Conservation (phyloP, 2,329 filamentous ascomycete genomes). For the Calonectria fujianensis region DNA sequence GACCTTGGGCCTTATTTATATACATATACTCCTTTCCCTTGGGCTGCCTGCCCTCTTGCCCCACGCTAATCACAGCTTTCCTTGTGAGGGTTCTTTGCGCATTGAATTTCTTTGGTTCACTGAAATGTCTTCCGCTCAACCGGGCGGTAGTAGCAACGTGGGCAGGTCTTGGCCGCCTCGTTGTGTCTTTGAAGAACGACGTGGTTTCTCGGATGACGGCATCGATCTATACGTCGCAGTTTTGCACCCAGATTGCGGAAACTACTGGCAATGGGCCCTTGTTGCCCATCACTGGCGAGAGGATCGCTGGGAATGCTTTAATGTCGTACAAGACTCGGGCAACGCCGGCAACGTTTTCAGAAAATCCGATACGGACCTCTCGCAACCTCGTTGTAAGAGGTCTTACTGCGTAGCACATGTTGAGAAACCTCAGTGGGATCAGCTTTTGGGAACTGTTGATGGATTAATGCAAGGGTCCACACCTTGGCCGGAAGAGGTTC, state of each 20-base stretch:
- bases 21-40: neutral
- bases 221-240: neutral
- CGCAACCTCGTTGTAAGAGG: neutral
- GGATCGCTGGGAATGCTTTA: neutral
- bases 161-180: neutral
- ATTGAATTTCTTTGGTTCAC: neutral
- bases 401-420: neutral
- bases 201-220: neutral
- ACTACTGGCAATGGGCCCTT: neutral
- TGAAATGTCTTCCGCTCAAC: neutral
- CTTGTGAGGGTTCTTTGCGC: neutral
- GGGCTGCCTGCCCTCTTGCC: rapidly evolving
- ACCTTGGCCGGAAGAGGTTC: neutral
- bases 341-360: neutral
- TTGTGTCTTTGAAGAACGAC: neutral
- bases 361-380: neutral
- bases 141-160: neutral
- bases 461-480: neutral
- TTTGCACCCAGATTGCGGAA: neutral
- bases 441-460: neutral
- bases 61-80: neutral
- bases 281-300: neutral
- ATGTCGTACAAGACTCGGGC: neutral
- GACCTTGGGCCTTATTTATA: neutral
- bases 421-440: neutral